Base-by-base conservation (phyloP, 2,329 filamentous ascomycete species). In the Aplosporella prunicola region DNA sequence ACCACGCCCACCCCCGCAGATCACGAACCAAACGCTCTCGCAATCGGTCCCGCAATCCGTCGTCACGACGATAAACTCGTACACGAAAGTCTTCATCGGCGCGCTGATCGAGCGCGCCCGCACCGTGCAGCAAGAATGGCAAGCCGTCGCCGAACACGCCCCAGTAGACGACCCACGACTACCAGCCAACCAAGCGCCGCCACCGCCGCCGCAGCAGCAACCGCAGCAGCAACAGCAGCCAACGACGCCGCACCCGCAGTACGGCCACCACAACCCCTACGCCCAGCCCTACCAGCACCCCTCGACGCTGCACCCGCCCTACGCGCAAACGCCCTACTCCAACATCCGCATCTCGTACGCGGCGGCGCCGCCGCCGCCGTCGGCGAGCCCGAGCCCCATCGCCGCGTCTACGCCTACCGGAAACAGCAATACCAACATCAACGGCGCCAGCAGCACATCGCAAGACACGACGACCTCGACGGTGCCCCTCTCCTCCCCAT, bases 11-110 rank as follows among this genome's bases (percentile, higher is more conserved):
- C 13, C n/a, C 15, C 4, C 34, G 4, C 43, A 79, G 71, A 74
- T 88, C 43, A 79, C 86, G 53, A 89, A 88, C 51, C 80, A 82
- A 41, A 85, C 82, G 2, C 78, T 87, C 7, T 85, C 80, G 0
- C 83, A 88, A 55, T 86, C 80, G 2, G 82, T 85, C 0, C 80
- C 81, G 0, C 69, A 74, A 14, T 80, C 75, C 48, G 80, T 87
- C 33, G 78, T 83, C 43, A 76, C 81, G 15, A 79, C 80, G n/a
- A 80, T 88, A 51, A 79, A 78, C 32, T 76, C 79, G 0, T 81
- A 84, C 14, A 77, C 80, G 32, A 89, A 89, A 59, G 69, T 84
- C 43, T 87, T 84, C 54, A 73, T 82, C 4, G 82, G 81, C 35
- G 79, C 86, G 44, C 68, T 89, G 32, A 80, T 88, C 44, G 82